Conservation (phyloP, 495 filamentous ascomycete genomes). For the Neurospora sp. region DNA sequence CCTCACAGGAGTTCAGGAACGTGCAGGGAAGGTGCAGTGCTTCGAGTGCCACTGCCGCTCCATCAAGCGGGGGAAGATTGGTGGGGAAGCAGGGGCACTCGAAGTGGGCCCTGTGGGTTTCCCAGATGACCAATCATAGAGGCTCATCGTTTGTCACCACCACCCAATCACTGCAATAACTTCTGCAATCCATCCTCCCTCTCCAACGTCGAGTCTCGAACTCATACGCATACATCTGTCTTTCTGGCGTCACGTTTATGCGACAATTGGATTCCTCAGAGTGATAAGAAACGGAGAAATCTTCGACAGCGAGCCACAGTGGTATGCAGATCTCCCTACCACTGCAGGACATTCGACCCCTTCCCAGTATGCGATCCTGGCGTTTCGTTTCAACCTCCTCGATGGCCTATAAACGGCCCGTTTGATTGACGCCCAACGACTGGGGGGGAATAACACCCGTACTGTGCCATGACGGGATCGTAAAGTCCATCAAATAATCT, state of each 20-base stretch:
- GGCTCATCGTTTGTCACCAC: background rate
- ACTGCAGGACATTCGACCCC: background rate
- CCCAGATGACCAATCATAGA: background rate
- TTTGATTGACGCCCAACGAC: background rate
- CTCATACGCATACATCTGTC: background rate
- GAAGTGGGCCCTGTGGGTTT: background rate
- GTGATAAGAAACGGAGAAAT: background rate
- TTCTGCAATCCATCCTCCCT: background rate
- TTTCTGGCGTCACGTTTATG: background rate
- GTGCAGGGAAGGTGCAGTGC: background rate
- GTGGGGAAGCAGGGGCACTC: background rate
- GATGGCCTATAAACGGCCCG: background rate
- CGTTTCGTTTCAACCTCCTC: background rate
- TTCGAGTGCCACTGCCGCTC: background rate
- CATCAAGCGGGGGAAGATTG: background rate
- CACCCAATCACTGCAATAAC: background rate
- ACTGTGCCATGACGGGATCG: background rate
- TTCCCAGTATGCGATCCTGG: background rate
- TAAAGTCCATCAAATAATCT: background rate
- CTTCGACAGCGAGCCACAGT: background rate
- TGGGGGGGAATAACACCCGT: background rate
- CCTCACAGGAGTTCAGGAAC: background rate
- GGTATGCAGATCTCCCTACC: background rate
- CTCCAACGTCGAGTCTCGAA: background rate
- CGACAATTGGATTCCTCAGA: background rate